Percentiles rank a stretch among this genome's conserved stretches.
phyloP scores from a whole-genome alignment of 495 filamentous ascomycete genomes.

The Lindgomyces ingoldianus region DNA sequence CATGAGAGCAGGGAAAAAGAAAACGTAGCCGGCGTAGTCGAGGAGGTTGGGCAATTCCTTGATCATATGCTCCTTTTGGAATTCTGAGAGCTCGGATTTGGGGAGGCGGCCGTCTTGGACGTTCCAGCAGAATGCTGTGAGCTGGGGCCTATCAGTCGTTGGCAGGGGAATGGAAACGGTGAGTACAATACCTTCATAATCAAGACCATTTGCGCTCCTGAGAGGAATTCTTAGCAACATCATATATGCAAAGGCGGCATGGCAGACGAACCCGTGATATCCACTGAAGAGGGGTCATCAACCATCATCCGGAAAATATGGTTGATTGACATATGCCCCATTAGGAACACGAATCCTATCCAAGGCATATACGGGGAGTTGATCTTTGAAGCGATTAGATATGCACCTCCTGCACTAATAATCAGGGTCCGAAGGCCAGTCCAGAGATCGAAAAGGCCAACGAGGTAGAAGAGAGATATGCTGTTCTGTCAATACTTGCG shows the following conservation, averaged over 20 bases:
- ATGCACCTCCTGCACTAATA: conserved; percentile 75
- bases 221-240: conserved; percentile 5
- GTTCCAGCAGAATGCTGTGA: conserved; percentile 97
- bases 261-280: conserved; percentile 63
- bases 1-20: conserved; percentile 91
- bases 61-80: conserved; percentile 81
- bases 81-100: conserved; percentile 74
- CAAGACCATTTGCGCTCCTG: conserved; percentile 87
- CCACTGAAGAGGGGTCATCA: conserved; percentile 64
- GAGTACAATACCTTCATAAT: conserved; percentile 73
- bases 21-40: conserved; percentile 84
- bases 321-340: conserved; percentile 91
- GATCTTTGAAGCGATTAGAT: conserved; percentile 80
- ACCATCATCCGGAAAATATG: conserved; percentile 79
- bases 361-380: conserved; percentile 97
- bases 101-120: conserved; percentile 85
- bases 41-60: conserved; percentile 68
- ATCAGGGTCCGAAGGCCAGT: conserved; percentile 75
- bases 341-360: conserved; percentile 90
- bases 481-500: conserved; percentile 40
- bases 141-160: conserved; percentile 39
- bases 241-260: too few species aligned
- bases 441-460: conserved; percentile 97
- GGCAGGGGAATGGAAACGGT: background rate
- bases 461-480: conserved; percentile 82